Evolutionary conservation across 495 filamentous ascomycete genomes (phyloP), one percentile per base, ranked within the genome.

Genomic region (Penicillium manginii): DNA sequence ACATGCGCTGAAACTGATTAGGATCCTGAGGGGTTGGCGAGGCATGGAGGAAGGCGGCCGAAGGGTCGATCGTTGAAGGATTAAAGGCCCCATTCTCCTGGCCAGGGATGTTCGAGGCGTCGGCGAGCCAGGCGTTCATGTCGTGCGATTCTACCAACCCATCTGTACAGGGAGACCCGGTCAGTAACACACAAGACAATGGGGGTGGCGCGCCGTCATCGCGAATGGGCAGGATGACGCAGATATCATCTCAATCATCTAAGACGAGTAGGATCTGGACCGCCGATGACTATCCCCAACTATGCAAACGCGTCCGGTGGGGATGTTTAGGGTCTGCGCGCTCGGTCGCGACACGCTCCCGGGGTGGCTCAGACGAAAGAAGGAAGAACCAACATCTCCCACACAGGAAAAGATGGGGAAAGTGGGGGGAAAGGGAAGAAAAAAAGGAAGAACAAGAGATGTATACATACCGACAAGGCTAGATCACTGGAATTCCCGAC

Each of bases 71-170:
- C 58, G 75, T 78, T 52, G 79, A 72, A 57, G 78, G 71, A 62
- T 86, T 83, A 73, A 91, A 92, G 75, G 83, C 86, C 76, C 87
- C 88, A 84, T 86, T 88, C 80, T 91, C 88, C 81, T 88, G 85
- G 76, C 84, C 88, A 67, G 84, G 85, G 59, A 81, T 72, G 68
- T 81, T 78, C 77, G 87, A 83, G 83, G 81, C 83, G 78, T 92
- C 88, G 80, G 87, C 87, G 79, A 88, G 87, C 89, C 89, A 91
- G 78, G 85, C 84, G 82, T 88, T 92, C 88, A 91, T 92, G 81
- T 84, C 84, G 74, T 72, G 74, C 70, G 70, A 66, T 70, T 73
- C 74, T 73, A 72, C 79, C 76, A 74, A 81, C 83, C 84, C 84
- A 85, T 85, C 83, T 84, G 77, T 22, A 62, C 61, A 56, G 43